Evolutionary conservation across 805 yeast genomes (phyloP), one percentile per base, ranked within the genome.

Genomic region (Starmerella floricola): DNA sequence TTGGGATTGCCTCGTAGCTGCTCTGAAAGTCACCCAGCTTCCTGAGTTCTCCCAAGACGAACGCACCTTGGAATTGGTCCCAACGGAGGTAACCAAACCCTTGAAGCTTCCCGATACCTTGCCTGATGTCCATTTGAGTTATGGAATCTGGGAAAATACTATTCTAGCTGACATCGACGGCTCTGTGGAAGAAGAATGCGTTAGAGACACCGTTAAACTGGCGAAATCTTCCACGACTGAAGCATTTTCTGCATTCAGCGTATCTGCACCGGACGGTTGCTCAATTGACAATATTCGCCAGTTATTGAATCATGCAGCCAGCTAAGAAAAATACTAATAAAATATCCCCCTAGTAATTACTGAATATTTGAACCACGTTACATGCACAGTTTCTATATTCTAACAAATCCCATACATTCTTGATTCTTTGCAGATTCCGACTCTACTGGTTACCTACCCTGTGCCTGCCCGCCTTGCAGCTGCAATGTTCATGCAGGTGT

Each of bases 81-180:
- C 52, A 2, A 35, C 50, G 1, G 31, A 16, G 54, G 61, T 72
- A 2, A 8, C 34, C 12, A 20, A 49, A 58, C 32, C 55, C 15
- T 52, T 60, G 15, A 58, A 62, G 3, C 59, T 84, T 33, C 47
- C 55, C 3, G 47, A 77, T 27, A 62, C 68, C 36, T 49, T 52
- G 1, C 55, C 51, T 4, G 61, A 49, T 42, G 58, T 66, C 4
- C 64, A 70, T 3, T 73, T 76, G 40, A 46, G 50, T 2, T 78
- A 73, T 57, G 94, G 93, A 11, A 60, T 79, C 1, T 68, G 71
- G 15, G 28, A 23, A 6, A 37, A 38, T 1, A 64, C 75, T 0
- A 53, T 83, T 13, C 58, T 85, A 36, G 76, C 82, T 1, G 95
- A 85, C 56, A 54, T 83, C 31, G 93, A 84, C 57, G 93, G 93